Base-by-base conservation (phyloP, 306 rosid species). In the Medicago lupulina region DNA sequence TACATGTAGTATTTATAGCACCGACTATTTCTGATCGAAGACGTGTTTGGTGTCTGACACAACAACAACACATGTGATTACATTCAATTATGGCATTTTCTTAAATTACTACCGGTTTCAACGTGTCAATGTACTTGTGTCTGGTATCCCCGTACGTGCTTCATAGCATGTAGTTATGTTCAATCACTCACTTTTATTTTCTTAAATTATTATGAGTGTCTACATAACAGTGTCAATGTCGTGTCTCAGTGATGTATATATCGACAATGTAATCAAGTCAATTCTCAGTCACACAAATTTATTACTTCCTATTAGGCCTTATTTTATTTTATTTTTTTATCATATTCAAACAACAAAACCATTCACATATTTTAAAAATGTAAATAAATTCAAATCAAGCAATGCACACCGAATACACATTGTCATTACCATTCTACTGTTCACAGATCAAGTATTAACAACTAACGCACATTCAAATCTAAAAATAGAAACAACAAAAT, bases 391-490 rank as follows among this genome's bases (percentile, higher is more conserved):
- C 57, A 46, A 46, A 40, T 50, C 17, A 9, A 80, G 23, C 38
- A 46, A 76, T 58, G 39, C 62, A 25, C 53, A 25, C 21, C 8
- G 25, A 73, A 55, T 31, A n/a, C 9, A 39, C 13, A 74, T 44
- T 14, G 17, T 7, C 19, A 18, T 7, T 73, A 36, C 57, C 59
- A 70, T 18, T 69, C 41, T 9, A 58, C 70, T 15, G 23, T 50
- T 9, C 31, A 5, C 70, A 69, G 83, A 86, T 84, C 92, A 76
- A 81, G 28, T 36, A 63, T 67, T 23, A 47, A 25, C 60, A 2
- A n/a, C 47, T 19, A 64, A 28, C 5, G 2, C 0, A 38, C 4
- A 71, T 44, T 34, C 12, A 77, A 57, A 72, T 64, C 57, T 3
- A 6, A 71, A 17, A 76, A 53, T 1, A 70, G 14, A 70, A 15